A percentile compares a stretch with the other conserved stretches of the same genome.
Evolutionary conservation across 345 rosid genomes (phyloP).

Genomic region (Populus pruinosa): DNA sequence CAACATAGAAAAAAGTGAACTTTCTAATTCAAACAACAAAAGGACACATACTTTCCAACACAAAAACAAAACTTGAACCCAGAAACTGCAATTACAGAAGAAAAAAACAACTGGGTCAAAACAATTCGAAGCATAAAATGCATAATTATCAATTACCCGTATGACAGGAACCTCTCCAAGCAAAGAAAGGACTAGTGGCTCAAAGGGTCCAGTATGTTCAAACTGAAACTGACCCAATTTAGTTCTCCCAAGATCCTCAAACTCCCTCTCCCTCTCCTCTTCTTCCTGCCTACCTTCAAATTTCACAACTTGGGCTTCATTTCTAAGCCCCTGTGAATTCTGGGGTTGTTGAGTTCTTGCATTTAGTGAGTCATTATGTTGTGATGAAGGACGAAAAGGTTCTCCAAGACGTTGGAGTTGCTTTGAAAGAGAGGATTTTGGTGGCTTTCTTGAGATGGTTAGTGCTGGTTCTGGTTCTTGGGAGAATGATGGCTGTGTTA

Average conservation of each 20-base stretch:
- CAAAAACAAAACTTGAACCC: not conserved
- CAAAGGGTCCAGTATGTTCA: conserved; percentile 75
- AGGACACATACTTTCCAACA: not conserved
- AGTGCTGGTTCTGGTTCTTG: conserved; percentile 36
- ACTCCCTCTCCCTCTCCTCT: conserved; percentile 25
- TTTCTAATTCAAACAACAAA: not conserved
- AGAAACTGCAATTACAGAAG: not conserved
- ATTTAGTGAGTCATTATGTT: conserved; percentile 7
- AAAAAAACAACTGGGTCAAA: not conserved
- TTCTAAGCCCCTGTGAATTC: not conserved
- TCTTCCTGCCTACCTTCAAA: conserved; percentile 31
- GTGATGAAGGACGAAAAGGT: conserved; percentile 32
- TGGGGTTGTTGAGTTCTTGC: conserved; percentile 11
- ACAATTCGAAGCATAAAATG: not conserved
- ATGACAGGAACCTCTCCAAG: conserved; percentile 53
- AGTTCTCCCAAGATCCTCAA: conserved; percentile 51
- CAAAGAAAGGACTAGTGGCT: conserved; percentile 61
- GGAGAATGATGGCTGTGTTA: conserved; percentile 24
- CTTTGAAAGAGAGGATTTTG: conserved; percentile 68
- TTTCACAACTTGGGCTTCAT: conserved; percentile 18
- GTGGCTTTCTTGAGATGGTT: conserved; percentile 59
- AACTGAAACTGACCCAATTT: conserved; percentile 54
- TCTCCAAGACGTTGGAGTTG: conserved; percentile 78
- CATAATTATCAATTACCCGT: conserved; percentile 41
- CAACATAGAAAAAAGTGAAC: not conserved